Conservation (phyloP, 192 early-diverging fungal genomes). For the Backusella australiensis region DNA sequence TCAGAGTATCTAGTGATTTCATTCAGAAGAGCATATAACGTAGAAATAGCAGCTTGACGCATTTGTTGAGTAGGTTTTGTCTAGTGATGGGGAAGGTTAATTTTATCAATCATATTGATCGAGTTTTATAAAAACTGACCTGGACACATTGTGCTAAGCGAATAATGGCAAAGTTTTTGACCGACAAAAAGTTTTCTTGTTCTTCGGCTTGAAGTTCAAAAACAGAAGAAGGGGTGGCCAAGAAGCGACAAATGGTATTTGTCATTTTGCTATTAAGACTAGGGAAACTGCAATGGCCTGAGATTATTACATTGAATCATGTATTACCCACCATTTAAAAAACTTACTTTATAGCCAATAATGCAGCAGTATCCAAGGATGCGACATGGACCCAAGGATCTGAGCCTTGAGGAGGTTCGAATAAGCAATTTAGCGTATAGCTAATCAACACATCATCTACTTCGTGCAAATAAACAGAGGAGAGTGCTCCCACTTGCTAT, state of each 20-base stretch:
- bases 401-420: constrained; percentile 31
- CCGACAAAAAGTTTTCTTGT: neutral
- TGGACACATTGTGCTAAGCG: constrained; percentile 50
- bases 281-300: constrained; percentile 16
- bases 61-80: constrained; percentile 19
- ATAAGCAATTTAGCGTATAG: constrained; percentile 42
- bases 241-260: constrained; percentile 44
- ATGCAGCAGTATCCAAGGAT: constrained; percentile 37
- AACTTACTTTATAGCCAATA: constrained; percentile 44
- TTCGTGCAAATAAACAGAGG: constrained; percentile 47
- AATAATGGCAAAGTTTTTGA: constrained; percentile 39
- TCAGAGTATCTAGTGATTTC: constrained; percentile 30
- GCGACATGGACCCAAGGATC: constrained; percentile 40
- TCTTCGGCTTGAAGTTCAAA: constrained; percentile 9
- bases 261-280: constrained; percentile 38
- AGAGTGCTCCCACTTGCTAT: constrained; percentile 47
- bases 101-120: neutral
- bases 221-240: constrained; percentile 41
- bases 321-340: neutral
- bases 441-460: constrained; percentile 46
- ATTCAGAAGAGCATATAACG: constrained; percentile 35
- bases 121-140: constrained; percentile 13
- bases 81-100: neutral
- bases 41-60: constrained; percentile 27
- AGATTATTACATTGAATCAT: neutral